These are phyloP conservation scores for Echinosophora koreensis DNA, from an alignment of 306 rosid species.

Conservation along the genomic window DNA sequence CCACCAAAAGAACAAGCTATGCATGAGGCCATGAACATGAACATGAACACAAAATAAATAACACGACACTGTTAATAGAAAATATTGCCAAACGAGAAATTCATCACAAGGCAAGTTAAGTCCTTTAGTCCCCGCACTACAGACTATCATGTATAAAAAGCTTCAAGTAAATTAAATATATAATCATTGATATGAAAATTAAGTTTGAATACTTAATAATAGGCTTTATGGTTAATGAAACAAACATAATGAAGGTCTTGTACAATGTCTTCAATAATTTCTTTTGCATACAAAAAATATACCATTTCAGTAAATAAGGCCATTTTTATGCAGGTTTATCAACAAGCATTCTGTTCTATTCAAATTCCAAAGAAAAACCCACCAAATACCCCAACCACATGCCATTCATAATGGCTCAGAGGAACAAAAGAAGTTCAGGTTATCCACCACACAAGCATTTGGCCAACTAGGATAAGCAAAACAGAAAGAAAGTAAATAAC, in stretches of 20 bases:
- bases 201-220: not conserved
- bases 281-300: not conserved
- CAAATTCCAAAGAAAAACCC: constrained; percentile 9
- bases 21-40: not conserved
- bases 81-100: constrained; percentile 13
- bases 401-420: not conserved
- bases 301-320: constrained; percentile 14
- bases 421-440: not conserved
- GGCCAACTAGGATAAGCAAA: constrained; percentile 14
- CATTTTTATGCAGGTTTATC: constrained; percentile 18
- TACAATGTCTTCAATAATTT: not conserved
- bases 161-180: not conserved
- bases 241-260: constrained; percentile 21
- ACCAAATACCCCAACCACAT: constrained; percentile 12
- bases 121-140: not conserved
- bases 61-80: constrained; percentile 19
- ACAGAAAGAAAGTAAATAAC: constrained; percentile 26
- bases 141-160: not conserved
- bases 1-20: constrained; percentile 95
- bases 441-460: constrained; percentile 12
- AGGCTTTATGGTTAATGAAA: not conserved
- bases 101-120: constrained; percentile 37
- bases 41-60: constrained; percentile 44
- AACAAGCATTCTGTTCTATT: constrained; percentile 18
- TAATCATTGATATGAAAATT: not conserved